Evolutionary conservation across 1,139 yeast genomes (phyloP), one percentile per base, ranked within the genome.

Genomic region (Saccharomyces pastorianus): DNA sequence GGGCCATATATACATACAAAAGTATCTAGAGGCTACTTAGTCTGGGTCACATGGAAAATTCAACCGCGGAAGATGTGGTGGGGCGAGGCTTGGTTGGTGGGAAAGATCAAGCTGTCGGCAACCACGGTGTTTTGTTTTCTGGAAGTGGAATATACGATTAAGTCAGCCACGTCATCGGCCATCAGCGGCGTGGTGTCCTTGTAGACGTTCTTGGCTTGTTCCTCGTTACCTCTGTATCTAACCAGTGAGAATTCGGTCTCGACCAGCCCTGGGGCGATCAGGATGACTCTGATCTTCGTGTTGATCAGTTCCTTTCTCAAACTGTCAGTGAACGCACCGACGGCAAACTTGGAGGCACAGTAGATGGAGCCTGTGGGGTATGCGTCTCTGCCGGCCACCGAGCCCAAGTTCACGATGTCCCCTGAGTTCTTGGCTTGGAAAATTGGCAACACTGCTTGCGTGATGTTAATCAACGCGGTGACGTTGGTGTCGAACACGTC

Each of bases 331-430:
- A 89, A 89, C 0, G 90, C 85, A 59, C 83, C 79, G 41, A 89
- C 81, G 23, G 93, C 88, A 47, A 90, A 88, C 71, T 89, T 89
- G 52, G 93, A 81, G 13, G 96, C 86, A 73, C 96, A 88, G 73
- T 89, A 89, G 61, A 89, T 84, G 11, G 88, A 81, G 49, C 96
- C 96, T 52, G 85, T 89, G 34, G 95, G 91, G 71, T 89, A 88
- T 0, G 93, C 83, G 56, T 88, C 95, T 65, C 88, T 78, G 34
- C 96, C 96, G n/a, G 96, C 96, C 69, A 88, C 85, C 1, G 95
- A 86, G 11, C 96, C 96, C 58, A 89, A 66, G 66, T 86, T 87
- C 61, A 89, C 87, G 56, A 89, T 83, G 64, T 87, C 96, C 56
- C 96, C 96, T 46, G 75, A 67, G 59, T 73, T 72, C 57, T 73